Percentiles rank a stretch among this genome's conserved stretches.
These are phyloP conservation scores for Ministeria vibrans DNA, from an alignment of 78 protist species.

Conservation along the genomic window DNA sequence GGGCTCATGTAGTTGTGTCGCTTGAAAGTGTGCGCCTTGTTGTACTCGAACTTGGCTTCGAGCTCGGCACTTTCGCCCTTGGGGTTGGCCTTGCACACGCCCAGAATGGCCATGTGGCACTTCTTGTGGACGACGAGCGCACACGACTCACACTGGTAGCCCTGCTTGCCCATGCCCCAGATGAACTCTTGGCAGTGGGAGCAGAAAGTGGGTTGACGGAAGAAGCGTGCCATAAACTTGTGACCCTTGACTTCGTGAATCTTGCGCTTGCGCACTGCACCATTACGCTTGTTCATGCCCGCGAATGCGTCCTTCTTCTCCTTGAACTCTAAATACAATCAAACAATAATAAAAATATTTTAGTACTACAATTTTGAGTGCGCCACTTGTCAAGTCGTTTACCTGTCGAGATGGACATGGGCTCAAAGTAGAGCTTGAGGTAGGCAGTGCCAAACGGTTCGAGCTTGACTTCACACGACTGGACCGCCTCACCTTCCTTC, in stretches of 20 bases:
- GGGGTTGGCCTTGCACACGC: not conserved
- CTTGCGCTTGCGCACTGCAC: constrained; percentile 12
- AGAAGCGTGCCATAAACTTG: not conserved
- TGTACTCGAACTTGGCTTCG: not conserved
- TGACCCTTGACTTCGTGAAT: not conserved
- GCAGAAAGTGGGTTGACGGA: constrained; percentile 31
- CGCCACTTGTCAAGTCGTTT: no score
- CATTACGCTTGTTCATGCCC: not conserved
- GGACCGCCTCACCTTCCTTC: no score
- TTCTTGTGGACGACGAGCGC: constrained; percentile 24
- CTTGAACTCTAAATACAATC: no score
- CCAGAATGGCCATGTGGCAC: constrained; percentile 16
- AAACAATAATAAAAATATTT: no score
- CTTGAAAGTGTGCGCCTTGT: constrained; percentile 21
- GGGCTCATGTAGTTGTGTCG: constrained; percentile 23
- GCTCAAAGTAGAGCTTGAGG: no score
- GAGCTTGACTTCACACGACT: no score
- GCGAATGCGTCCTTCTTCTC: no score
- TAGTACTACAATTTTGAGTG: no score
- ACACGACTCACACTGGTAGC: not conserved
- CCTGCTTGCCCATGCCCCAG: constrained; percentile 26
- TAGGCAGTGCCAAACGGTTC: no score
- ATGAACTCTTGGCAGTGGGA: constrained; percentile 28
- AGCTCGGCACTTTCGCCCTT: not conserved
- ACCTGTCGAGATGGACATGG: no score